Conservation (phyloP, 768 basidiomycete species). For the Suillus tomentosus region DNA sequence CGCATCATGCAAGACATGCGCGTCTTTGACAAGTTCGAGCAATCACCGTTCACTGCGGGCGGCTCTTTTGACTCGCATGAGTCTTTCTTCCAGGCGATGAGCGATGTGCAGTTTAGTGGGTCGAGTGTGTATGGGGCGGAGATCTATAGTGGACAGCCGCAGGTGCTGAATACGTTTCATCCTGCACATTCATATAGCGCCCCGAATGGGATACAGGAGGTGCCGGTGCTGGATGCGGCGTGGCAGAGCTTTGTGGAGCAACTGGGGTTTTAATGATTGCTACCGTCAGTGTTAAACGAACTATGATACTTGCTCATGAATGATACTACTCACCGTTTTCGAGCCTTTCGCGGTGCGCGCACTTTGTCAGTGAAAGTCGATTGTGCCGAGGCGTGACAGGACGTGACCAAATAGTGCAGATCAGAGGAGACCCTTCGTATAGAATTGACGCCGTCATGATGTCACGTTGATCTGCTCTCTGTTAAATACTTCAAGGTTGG, state of each 20-base stretch:
- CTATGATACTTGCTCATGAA: too few species aligned
- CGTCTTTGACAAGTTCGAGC: conserved; percentile 40
- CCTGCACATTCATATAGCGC: conserved; percentile 17
- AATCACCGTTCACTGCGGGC: conserved; percentile 18
- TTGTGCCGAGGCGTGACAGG: too few species aligned
- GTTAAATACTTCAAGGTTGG: too few species aligned
- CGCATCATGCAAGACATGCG: conserved; percentile 56
- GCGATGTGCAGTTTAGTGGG: conserved; percentile 31
- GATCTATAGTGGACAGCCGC: conserved; percentile 14
- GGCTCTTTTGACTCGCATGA: conserved; percentile 34
- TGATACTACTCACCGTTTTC: too few species aligned
- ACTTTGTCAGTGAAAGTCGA: too few species aligned
- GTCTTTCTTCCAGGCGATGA: conserved; percentile 31
- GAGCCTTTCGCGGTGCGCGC: too few species aligned
- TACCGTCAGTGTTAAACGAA: too few species aligned
- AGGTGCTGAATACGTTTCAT: conserved; percentile 20
- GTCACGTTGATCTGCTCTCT: too few species aligned
- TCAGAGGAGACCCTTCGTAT: conserved; percentile 12
- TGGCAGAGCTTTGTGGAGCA: conserved; percentile 74
- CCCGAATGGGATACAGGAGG: conserved; percentile 16
- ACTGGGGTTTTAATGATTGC: conserved; percentile 46
- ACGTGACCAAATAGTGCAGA: too few species aligned
- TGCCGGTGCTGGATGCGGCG: conserved; percentile 54
- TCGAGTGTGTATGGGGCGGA: conserved; percentile 22
- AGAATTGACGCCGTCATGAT: too few species aligned